These are phyloP conservation scores for Pulveroboletus sp. DNA, from an alignment of 768 basidiomycete genomes.

Conservation along the genomic window DNA sequence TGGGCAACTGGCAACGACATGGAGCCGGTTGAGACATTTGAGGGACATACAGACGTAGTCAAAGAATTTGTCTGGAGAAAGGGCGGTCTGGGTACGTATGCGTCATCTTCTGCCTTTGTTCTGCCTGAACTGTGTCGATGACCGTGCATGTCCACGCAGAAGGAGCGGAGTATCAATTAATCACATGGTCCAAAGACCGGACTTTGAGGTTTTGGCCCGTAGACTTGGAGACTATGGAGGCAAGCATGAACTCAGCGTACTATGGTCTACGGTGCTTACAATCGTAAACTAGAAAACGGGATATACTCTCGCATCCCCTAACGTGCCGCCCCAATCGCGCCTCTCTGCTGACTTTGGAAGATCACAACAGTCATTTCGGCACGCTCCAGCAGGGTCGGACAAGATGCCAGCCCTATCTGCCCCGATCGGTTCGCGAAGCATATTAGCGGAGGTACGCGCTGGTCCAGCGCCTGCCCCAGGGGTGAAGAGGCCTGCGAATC, in stretches of 20 bases:
- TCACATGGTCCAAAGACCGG: conserved; percentile 88
- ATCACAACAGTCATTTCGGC: conserved; percentile 49
- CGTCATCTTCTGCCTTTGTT: neutral
- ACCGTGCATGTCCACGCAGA: conserved; percentile 29
- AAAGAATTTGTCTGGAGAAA: conserved; percentile 98
- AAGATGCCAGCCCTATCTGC: conserved; percentile 54
- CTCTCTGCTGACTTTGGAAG: conserved; percentile 22
- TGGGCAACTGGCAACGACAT: conserved; percentile 43
- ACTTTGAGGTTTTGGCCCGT: conserved; percentile 92
- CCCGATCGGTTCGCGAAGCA: conserved; percentile 62
- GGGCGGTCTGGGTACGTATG: conserved; percentile 48
- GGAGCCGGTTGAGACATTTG: conserved; percentile 67
- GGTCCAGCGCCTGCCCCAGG: conserved; percentile 33
- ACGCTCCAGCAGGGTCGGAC: conserved; percentile 43
- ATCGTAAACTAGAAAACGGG: conserved; percentile 46
- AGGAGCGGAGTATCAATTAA: conserved; percentile 55
- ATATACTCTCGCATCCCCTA: conserved; percentile 31
- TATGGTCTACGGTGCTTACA: conserved; percentile 8
- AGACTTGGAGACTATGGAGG: conserved; percentile 66
- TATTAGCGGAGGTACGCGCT: conserved; percentile 70
- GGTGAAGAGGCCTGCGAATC: conserved; percentile 22
- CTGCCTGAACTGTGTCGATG: neutral
- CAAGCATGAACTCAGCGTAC: conserved; percentile 21
- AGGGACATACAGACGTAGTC: conserved; percentile 90
- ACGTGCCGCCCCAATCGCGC: conserved; percentile 23